Percentiles rank a stretch among this genome's conserved stretches.
phyloP scores from a whole-genome alignment of 106 monocot genomes.

The Posidonia australis region DNA sequence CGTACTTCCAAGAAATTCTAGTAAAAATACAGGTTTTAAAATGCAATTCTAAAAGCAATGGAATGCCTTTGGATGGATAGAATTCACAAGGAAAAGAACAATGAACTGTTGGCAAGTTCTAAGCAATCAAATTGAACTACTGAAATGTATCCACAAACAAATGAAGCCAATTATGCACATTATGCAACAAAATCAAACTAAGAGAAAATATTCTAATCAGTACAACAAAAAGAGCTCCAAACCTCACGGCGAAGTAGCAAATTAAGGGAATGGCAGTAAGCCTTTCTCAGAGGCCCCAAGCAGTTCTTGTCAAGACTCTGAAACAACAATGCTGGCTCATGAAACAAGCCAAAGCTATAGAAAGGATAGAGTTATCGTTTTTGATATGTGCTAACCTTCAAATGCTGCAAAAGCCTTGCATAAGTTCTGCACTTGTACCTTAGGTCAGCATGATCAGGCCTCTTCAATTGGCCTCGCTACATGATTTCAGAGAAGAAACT shows the following conservation, averaged over 20 bases:
- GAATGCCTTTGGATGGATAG: no score
- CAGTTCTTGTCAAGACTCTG: slow-evolving; percentile 96
- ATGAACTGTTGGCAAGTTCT: no score
- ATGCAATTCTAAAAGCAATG: no score
- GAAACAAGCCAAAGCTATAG: background rate
- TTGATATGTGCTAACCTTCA: slow-evolving; percentile 48
- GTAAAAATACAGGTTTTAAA: no score
- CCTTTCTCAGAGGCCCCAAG: slow-evolving; percentile 82
- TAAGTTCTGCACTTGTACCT: slow-evolving; percentile 97
- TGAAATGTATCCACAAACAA: no score
- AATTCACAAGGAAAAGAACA: no score
- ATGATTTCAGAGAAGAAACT: slow-evolving; percentile 10
- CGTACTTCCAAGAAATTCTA: no score
- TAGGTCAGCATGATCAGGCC: slow-evolving; percentile 97
- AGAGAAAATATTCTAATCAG: background rate
- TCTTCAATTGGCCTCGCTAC: slow-evolving; percentile 88
- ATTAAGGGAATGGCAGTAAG: slow-evolving; percentile 96
- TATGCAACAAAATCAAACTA: no score
- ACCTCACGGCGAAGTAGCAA: slow-evolving; percentile 94
- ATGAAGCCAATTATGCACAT: no score
- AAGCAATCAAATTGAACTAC: no score
- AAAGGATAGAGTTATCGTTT: background rate
- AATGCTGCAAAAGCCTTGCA: slow-evolving; percentile 85
- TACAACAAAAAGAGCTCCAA: slow-evolving; percentile 2
- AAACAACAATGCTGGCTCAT: slow-evolving; percentile 6